These are phyloP conservation scores for Aphanoascus verrucosus DNA, from an alignment of 2,329 filamentous ascomycete genomes.

Conservation along the genomic window DNA sequence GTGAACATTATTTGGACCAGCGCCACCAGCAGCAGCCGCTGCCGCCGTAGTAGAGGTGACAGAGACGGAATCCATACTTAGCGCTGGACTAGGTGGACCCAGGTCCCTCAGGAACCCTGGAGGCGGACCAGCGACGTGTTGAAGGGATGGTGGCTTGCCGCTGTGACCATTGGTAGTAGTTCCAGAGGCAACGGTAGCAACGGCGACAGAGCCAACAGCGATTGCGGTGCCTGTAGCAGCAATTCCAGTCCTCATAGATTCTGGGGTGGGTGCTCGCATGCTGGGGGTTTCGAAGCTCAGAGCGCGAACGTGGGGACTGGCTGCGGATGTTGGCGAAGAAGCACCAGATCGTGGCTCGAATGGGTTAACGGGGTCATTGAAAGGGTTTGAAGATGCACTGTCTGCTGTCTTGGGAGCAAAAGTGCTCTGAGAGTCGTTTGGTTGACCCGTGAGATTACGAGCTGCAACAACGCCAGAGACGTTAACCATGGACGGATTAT, in stretches of 20 bases:
- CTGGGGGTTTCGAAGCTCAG: conserved; percentile 36
- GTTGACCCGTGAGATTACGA: conserved; percentile 28
- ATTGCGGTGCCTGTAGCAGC: conserved; percentile 34
- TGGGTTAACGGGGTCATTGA: conserved; percentile 54
- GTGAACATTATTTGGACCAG: conserved; percentile 59
- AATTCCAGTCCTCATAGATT: conserved; percentile 29
- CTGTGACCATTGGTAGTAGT: conserved; percentile 18
- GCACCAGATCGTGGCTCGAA: conserved; percentile 55
- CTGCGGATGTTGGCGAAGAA: conserved; percentile 20
- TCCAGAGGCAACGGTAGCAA: conserved; percentile 18
- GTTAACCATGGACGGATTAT: conserved; percentile 13
- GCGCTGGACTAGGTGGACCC: conserved; percentile 20
- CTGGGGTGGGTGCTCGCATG: conserved; percentile 34
- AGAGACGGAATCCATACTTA: conserved; percentile 20
- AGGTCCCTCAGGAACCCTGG: conserved; percentile 12
- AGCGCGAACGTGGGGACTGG: conserved; percentile 20
- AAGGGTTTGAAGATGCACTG: conserved; percentile 32
- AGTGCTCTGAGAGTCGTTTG: conserved; percentile 21
- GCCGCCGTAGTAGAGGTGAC: conserved; percentile 42
- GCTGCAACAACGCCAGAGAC: conserved; percentile 22
- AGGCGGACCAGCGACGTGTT: conserved; percentile 15
- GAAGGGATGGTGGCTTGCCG: conserved; percentile 19
- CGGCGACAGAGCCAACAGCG: conserved; percentile 30
- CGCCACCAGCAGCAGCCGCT: conserved; percentile 51
- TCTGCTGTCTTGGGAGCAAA: conserved; percentile 29